Evolutionary conservation across 2,329 filamentous ascomycete species (phyloP).

Genomic region (Botrytis porri): DNA sequence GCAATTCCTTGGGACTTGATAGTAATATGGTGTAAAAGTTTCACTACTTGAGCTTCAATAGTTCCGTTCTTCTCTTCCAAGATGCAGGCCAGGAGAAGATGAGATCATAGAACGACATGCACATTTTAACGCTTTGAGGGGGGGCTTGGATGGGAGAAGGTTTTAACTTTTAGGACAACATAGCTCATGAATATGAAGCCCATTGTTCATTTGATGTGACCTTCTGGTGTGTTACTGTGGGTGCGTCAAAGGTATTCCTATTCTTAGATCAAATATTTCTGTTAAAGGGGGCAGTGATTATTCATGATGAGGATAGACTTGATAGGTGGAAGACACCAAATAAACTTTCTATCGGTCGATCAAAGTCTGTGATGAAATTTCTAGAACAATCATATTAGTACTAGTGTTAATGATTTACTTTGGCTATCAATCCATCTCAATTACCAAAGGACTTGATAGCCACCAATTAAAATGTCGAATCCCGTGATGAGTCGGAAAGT

Average conservation of each 20-base stretch:
- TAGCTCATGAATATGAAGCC: neutral
- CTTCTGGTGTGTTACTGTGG: neutral
- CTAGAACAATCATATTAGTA: neutral
- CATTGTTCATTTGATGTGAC: neutral
- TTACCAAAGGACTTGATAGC: neutral
- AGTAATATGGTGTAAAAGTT: neutral
- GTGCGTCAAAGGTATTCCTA: neutral
- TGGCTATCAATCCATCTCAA: neutral
- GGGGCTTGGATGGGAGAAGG: neutral
- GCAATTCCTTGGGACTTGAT: neutral
- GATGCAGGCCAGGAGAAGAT: neutral
- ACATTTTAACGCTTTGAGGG: neutral
- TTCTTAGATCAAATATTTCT: neutral
- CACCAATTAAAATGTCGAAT: neutral
- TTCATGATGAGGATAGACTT: neutral
- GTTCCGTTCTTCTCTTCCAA: neutral
- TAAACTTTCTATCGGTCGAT: neutral
- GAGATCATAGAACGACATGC: fast-evolving
- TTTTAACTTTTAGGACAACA: neutral
- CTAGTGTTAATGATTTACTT: neutral
- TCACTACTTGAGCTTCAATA: neutral
- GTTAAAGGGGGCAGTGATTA: neutral
- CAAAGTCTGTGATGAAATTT: neutral
- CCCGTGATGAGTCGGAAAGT: neutral
- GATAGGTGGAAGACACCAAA: neutral